Evolutionary conservation across 352 stramenopile species (phyloP).

Genomic region (Globisporangium canariense): DNA sequence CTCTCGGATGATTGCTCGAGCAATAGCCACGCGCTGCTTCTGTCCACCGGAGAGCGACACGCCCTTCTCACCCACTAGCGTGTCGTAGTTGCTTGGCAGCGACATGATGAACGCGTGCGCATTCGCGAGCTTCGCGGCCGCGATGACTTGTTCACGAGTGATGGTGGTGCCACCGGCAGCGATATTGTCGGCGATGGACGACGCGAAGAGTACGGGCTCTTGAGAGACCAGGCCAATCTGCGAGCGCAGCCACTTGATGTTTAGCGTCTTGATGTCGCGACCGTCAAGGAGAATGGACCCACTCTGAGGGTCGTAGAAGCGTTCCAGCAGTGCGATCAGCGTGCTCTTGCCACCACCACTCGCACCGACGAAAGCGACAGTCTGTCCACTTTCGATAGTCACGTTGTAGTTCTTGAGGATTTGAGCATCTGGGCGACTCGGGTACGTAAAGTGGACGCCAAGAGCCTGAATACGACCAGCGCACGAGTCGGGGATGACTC

Average conservation of each 20-base stretch:
- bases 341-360: constrained; percentile 35
- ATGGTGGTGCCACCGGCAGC: no score
- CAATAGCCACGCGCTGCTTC: constrained; percentile 34
- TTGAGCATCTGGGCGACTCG: constrained; percentile 36
- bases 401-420: constrained; percentile 35
- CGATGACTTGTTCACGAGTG: constrained; percentile 9
- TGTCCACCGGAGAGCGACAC: constrained; percentile 33
- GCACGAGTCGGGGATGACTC: constrained; percentile 22
- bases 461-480: constrained; percentile 39
- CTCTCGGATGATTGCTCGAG: constrained; percentile 23
- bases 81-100: constrained; percentile 83
- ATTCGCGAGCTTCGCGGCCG: constrained; percentile 23
- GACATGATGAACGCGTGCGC: constrained; percentile 55
- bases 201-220: constrained; percentile 88
- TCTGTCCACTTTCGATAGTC: constrained; percentile 25
- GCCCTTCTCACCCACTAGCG: constrained; percentile 30
- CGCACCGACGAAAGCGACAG: constrained; percentile 29
- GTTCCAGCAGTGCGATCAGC: constrained; percentile 61
- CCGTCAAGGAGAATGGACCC: constrained; percentile 83
- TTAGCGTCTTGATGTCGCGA: constrained; percentile 66
- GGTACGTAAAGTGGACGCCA: constrained; percentile 67
- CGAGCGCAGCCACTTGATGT: constrained; percentile 65
- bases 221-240: constrained; percentile 80
- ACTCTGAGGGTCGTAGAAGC: constrained; percentile 86
- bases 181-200: constrained; percentile 92